These are phyloP conservation scores for Schizochytrium sp. DNA, from an alignment of 108 stramenopile species.

Conservation along the genomic window DNA sequence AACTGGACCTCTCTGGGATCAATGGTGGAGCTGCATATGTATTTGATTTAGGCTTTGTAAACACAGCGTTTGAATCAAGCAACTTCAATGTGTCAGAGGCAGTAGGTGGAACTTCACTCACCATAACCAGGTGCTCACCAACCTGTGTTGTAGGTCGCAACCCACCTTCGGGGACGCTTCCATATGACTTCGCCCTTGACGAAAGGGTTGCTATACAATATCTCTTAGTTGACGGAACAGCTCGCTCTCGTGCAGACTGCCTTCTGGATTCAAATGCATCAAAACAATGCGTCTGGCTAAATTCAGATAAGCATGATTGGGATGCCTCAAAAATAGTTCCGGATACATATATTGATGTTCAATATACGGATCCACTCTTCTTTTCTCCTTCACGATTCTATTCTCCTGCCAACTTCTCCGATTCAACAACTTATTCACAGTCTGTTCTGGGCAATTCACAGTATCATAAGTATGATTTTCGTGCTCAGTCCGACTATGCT, in stretches of 20 bases:
- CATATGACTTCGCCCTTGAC: slow-evolving; percentile 38
- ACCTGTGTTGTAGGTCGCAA: slow-evolving; percentile 4
- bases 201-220: slow-evolving; percentile 9
- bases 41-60: slow-evolving; percentile 52
- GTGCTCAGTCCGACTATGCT: slow-evolving; percentile 46
- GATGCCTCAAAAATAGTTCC: not conserved
- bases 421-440: not conserved
- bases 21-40: slow-evolving; percentile 16
- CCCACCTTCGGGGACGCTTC: not conserved
- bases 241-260: slow-evolving; percentile 46
- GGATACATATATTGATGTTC: not conserved
- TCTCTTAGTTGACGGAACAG: slow-evolving; percentile 23
- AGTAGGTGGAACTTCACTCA: not conserved
- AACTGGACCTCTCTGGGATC: not conserved
- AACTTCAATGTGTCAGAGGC: not conserved
- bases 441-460: not conserved
- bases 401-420: not conserved
- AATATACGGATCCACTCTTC: not conserved
- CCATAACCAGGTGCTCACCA: not conserved
- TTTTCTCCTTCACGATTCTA: not conserved
- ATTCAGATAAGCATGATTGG: slow-evolving; percentile 4
- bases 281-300: slow-evolving; percentile 38
- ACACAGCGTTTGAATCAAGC: not conserved
- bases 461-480: slow-evolving; percentile 8
- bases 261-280: slow-evolving; percentile 1